Evolutionary conservation across 257 asterid species (phyloP).

Genomic region (Cordia subcordata): DNA sequence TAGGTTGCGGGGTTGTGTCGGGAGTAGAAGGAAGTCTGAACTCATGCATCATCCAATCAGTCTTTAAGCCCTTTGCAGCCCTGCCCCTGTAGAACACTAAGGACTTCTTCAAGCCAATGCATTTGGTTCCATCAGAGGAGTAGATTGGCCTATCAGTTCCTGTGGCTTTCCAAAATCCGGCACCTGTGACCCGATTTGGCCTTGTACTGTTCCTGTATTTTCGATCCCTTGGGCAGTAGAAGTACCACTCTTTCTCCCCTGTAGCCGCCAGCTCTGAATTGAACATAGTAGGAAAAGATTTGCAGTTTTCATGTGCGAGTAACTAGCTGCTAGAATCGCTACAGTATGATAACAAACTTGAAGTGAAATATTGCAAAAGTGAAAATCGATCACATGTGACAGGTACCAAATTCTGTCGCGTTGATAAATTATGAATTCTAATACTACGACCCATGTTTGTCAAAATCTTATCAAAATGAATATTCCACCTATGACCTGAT

Average conservation of each 20-base stretch:
- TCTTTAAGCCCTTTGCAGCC: constrained; percentile 71
- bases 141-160: constrained; percentile 79
- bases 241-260: constrained; percentile 83
- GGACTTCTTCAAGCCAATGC: constrained; percentile 72
- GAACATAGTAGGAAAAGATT: neutral
- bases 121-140: constrained; percentile 50
- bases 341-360: too few species aligned
- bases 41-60: constrained; percentile 93
- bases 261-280: constrained; percentile 44
- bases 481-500: too few species aligned
- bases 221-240: constrained; percentile 73
- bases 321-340: neutral
- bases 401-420: too few species aligned
- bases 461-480: too few species aligned
- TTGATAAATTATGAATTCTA: too few species aligned
- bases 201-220: constrained; percentile 68
- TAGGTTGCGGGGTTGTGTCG: constrained; percentile 26
- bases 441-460: too few species aligned
- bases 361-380: too few species aligned
- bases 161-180: constrained; percentile 82
- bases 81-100: constrained; percentile 73
- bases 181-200: constrained; percentile 68
- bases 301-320: neutral
- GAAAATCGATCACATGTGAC: too few species aligned
- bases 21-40: constrained; percentile 55